Base-by-base conservation (phyloP, 2,329 filamentous ascomycete genomes). In the Cytospora mali region DNA sequence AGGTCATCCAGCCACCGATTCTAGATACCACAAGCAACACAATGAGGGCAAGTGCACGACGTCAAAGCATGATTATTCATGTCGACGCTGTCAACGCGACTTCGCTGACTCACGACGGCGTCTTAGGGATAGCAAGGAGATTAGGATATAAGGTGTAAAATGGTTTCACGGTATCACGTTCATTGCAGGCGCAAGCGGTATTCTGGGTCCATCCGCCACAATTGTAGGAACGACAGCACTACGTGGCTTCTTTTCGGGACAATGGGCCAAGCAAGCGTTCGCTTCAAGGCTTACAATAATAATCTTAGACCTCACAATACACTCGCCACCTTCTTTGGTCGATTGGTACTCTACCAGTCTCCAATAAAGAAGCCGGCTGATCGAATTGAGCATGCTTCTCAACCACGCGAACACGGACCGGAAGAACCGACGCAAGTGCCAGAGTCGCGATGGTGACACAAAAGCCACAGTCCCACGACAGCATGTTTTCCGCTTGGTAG, bases 211-310 rank as follows among this genome's bases (percentile, higher is more conserved):
- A 39, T 54, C 18, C 35, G 25, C 58, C 42, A 50, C 28, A 50
- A 52, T 21, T 54, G 50, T 60, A 52, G 58, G 58, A 60, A 54
- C 35, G 33, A 54, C 58, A 60, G 58, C 50, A 60, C 58, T 52
- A 46, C 50, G 29, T 52, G 58, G 58, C 58, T 60, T 18, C 6
- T 6, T 39, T 54, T 27, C 25, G 25, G 46, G 58, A 49, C 13
- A 29, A 27, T 27, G 58, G 35, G 48, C 28, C 50, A 25, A 60
- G n/a, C 18, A 60, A 23, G 58, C 42, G 46, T 54, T 60, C 35
- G 50, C 39, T 54, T 54, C 21, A 27, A 25, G 27, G 27, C 35
- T 21, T 48, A 35, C 35, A 54, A 48, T 16, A 5, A 54, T 39
- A 33, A 54, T 42, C 13, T 31, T 60, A 60, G 58, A 60, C 35